A percentile compares a stretch with the other conserved stretches of the same genome.
phyloP scores from a whole-genome alignment of 140 eudicot species.

The Flaveria floridana region DNA sequence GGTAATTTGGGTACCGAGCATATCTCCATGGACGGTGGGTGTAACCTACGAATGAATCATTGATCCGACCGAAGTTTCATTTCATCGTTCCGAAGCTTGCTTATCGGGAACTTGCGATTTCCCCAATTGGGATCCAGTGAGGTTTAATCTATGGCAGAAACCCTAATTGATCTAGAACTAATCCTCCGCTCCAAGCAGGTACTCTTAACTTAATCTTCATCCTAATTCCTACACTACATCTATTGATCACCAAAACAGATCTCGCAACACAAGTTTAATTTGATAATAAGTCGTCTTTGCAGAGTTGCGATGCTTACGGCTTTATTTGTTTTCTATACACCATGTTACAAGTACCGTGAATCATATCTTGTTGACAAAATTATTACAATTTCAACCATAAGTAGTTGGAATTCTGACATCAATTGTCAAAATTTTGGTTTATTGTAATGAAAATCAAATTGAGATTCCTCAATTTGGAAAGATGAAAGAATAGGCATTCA shows the following conservation, averaged over 20 bases:
- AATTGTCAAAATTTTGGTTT: neutral
- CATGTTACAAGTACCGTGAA: neutral
- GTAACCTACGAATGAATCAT: neutral
- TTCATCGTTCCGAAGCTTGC: neutral
- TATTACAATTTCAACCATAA: neutral
- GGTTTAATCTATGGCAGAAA: slow-evolving; percentile 26
- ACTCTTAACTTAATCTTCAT: neutral
- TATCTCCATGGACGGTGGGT: neutral
- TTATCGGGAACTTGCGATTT: slow-evolving; percentile 16
- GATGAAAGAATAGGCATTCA: neutral
- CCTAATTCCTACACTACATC: neutral
- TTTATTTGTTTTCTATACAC: neutral
- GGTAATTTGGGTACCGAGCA: neutral
- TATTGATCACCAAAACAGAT: slow-evolving; percentile 3
- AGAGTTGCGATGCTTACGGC: neutral
- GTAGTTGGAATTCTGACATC: slow-evolving; percentile 13
- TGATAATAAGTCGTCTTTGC: neutral
- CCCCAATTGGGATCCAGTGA: neutral
- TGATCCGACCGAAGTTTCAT: neutral
- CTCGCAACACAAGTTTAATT: neutral
- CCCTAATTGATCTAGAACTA: slow-evolving; percentile 32
- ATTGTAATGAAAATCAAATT: neutral
- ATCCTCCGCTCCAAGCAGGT: slow-evolving; percentile 38
- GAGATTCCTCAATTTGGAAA: neutral
- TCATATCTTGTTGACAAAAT: slow-evolving; percentile 7